These are phyloP conservation scores for Rhizopogon hawkerae DNA, from an alignment of 1,284 basidiomycete genomes.

Conservation along the genomic window DNA sequence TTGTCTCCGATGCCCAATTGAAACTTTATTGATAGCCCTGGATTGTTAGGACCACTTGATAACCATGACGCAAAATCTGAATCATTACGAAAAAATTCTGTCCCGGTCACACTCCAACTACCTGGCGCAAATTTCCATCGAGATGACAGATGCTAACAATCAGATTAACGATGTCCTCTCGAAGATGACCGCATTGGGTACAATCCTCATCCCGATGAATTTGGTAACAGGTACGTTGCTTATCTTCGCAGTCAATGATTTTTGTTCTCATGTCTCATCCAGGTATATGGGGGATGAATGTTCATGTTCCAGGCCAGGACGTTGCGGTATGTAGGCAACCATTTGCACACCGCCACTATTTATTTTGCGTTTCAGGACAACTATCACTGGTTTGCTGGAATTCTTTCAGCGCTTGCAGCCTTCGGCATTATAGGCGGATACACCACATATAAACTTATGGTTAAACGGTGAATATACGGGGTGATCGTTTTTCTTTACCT, in stretches of 20 bases:
- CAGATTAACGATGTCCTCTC: slow-evolving; percentile 99
- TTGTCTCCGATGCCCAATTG: background rate
- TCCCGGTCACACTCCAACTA: slow-evolving; percentile 99
- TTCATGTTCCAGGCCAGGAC: slow-evolving; percentile 83
- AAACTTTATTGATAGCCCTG: slow-evolving; percentile 8
- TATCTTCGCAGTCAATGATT: background rate
- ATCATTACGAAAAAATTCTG: slow-evolving; percentile 98
- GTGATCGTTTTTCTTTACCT: background rate
- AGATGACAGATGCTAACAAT: slow-evolving; percentile 99
- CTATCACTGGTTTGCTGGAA: slow-evolving; percentile 79
- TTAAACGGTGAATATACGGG: slow-evolving; percentile 25
- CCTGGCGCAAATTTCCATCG: slow-evolving; percentile 95
- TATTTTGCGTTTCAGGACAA: slow-evolving; percentile 26
- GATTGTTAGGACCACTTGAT: slow-evolving; percentile 82
- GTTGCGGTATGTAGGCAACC: slow-evolving; percentile 29
- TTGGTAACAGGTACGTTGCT: slow-evolving; percentile 70
- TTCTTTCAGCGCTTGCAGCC: slow-evolving; percentile 66
- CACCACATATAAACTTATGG: slow-evolving; percentile 74
- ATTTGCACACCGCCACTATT: background rate
- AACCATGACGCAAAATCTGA: slow-evolving; percentile 99
- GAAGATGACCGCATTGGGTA: slow-evolving; percentile 98
- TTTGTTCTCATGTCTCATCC: background rate
- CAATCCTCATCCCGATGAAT: slow-evolving; percentile 96
- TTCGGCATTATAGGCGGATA: slow-evolving; percentile 80
- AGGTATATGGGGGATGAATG: slow-evolving; percentile 88